Evolutionary conservation across 2,329 filamentous ascomycete genomes (phyloP), one percentile per base, ranked within the genome.

Genomic region (Tolypocladium capitatum): DNA sequence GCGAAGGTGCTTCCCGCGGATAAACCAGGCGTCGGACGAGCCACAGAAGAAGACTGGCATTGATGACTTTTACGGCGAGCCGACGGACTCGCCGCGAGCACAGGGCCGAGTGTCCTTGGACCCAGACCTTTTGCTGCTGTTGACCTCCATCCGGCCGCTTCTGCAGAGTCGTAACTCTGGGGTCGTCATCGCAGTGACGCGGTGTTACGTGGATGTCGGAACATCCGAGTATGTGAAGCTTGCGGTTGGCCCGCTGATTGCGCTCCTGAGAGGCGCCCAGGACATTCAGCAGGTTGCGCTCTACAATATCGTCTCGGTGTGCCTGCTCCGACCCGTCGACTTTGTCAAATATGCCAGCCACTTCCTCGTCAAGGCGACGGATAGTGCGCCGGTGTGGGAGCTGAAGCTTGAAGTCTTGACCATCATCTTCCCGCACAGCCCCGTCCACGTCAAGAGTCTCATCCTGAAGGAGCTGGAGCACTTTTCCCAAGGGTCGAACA

Each of bases 261-360:
- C 91, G 16, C 76, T 98, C 31, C 72, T 98, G 49, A 81, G 92
- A 48, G 83, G 86, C 13, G 81, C 89, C 0, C 80, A 86, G 50
- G 91, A 97, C 60, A 88, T 95, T 46, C 84, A 94, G 60, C 83
- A 94, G 59, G 78, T 95, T 35, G 90, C 88, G 1, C 75, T 98
- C 18, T 91, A 91, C 71, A 96, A 97, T 61, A 90, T 97, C 50
- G 89, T 96, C 11, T 85, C 88, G n/a, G 86, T 98, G 41, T 92
- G 87, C 58, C 73, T 97, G 11, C 71, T 75, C 28, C 74, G 80
- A 16, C 88, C 92, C 0, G 71, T 77, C 35, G 77, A 83, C n/a
- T 98, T 98, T 62, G 85, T 91, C 48, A 85, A 81, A 60, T 91
- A 95, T 60, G 80, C 85, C 18, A 86, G 84, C 32, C 92, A 95